Evolutionary conservation across 352 stramenopile genomes (phyloP).

Genomic region (Nothophytophthora sp.): DNA sequence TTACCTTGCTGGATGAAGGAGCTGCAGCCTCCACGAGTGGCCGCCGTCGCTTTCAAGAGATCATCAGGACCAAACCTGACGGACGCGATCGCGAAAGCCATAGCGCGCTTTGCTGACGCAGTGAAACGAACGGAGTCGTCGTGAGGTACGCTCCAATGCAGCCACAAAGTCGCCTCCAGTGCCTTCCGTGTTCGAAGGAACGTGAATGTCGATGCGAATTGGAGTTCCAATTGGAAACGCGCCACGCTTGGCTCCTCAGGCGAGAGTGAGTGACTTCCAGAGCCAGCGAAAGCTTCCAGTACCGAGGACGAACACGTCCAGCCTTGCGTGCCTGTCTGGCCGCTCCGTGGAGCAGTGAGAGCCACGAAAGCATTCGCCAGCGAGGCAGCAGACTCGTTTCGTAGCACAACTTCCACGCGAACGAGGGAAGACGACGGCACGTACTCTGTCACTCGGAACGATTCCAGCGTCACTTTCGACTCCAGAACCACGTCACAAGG

Average conservation of each 20-base stretch:
- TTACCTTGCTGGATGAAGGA: slow-evolving; percentile 12
- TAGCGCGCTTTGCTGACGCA: slow-evolving; percentile 5
- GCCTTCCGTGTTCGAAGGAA: slow-evolving; percentile 23
- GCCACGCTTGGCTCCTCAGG: background rate
- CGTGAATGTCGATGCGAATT: slow-evolving; percentile 22
- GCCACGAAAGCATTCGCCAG: slow-evolving; percentile 32
- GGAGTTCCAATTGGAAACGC: slow-evolving; percentile 28
- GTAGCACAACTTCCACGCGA: slow-evolving; percentile 29
- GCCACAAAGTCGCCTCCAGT: slow-evolving; percentile 26
- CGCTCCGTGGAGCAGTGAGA: slow-evolving; percentile 10
- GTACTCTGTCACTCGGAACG: slow-evolving; percentile 40
- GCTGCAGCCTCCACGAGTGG: background rate
- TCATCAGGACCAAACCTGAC: slow-evolving; percentile 22
- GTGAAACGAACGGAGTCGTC: background rate
- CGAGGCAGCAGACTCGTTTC: slow-evolving; percentile 17
- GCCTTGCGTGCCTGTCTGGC: slow-evolving; percentile 2
- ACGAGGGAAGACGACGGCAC: slow-evolving; percentile 35
- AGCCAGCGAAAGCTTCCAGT: slow-evolving; percentile 16
- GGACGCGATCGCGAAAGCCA: slow-evolving; percentile 14
- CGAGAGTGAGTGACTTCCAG: no score
- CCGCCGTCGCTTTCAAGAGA: slow-evolving; percentile 3
- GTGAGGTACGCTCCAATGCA: slow-evolving; percentile 20
- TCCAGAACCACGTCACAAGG: slow-evolving; percentile 7
- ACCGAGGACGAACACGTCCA: slow-evolving; percentile 27
- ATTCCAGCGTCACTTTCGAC: slow-evolving; percentile 24